Percentiles rank a stretch among this genome's conserved stretches.
These are phyloP conservation scores for Porodaedalea pini DNA, from an alignment of 1,284 basidiomycete species.

Conservation along the genomic window DNA sequence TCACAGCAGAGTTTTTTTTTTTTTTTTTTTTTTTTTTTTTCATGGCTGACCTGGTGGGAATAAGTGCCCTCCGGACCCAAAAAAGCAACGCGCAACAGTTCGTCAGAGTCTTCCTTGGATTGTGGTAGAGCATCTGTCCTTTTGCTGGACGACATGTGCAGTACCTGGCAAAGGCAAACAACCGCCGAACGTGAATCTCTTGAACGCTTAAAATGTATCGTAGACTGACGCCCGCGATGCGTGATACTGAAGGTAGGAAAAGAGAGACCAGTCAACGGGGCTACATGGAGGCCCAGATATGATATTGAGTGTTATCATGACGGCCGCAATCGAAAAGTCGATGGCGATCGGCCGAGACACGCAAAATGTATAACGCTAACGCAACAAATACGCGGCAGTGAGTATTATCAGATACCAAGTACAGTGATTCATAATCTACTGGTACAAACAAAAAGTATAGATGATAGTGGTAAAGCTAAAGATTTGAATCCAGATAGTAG, in stretches of 20 bases:
- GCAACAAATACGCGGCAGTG: too few species aligned
- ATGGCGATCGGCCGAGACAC: too few species aligned
- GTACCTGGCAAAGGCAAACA: too few species aligned
- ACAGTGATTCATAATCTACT: neutral
- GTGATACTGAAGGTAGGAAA: neutral
- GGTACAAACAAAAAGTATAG: neutral
- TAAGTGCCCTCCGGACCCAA: slow-evolving; percentile 75
- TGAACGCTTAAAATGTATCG: too few species aligned
- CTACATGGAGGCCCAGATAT: neutral
- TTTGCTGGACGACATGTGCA: neutral
- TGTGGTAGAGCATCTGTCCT: too few species aligned
- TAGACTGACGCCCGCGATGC: too few species aligned
- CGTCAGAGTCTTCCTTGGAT: too few species aligned
- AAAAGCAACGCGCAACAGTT: slow-evolving; percentile 40
- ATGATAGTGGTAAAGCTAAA: neutral
- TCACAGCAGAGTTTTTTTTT: neutral
- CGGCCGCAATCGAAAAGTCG: neutral
- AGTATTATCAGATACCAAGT: too few species aligned
- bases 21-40: too few species aligned
- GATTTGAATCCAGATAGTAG: too few species aligned
- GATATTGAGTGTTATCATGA: neutral
- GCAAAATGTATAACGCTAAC: too few species aligned
- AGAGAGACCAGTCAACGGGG: neutral
- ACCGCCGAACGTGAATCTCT: too few species aligned
- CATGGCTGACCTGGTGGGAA: slow-evolving; percentile 61